Conservation (phyloP, 768 basidiomycete species). For the Pleurotus tuoliensis region DNA sequence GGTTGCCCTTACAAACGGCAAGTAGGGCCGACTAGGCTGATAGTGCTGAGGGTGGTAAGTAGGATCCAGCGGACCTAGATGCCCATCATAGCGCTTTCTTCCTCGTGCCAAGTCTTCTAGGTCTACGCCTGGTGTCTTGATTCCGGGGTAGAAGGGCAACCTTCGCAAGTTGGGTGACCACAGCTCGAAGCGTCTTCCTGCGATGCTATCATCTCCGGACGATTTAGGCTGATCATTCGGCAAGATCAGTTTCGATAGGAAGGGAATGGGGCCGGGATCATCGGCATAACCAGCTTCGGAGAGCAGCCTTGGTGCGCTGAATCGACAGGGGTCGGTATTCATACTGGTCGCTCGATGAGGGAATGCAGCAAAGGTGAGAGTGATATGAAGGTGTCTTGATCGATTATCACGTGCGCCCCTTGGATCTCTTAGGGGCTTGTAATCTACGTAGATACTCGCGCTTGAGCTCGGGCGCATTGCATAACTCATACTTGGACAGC, state of each 20-base stretch:
- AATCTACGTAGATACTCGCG: no score
- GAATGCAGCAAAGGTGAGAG: no score
- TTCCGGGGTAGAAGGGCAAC: background rate
- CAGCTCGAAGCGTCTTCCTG: background rate
- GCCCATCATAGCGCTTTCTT: background rate
- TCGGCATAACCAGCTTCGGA: background rate
- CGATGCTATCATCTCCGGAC: background rate
- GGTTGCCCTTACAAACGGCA: no score
- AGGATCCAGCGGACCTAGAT: constrained; percentile 1
- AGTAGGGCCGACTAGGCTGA: background rate
- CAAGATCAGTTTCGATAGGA: background rate
- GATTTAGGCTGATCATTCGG: background rate
- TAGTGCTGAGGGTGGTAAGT: background rate
- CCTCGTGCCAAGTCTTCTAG: background rate
- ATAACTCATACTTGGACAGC: no score
- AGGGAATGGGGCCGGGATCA: background rate
- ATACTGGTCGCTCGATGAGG: no score
- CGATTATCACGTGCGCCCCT: no score
- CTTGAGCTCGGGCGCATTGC: no score
- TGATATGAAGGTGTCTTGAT: no score
- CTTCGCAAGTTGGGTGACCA: background rate
- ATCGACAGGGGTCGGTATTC: no score
- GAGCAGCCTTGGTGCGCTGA: background rate
- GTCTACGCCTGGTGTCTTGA: background rate
- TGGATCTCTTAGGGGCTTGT: no score